phyloP scores from a whole-genome alignment of 2,329 filamentous ascomycete species.

The Chaetomium sp. region DNA sequence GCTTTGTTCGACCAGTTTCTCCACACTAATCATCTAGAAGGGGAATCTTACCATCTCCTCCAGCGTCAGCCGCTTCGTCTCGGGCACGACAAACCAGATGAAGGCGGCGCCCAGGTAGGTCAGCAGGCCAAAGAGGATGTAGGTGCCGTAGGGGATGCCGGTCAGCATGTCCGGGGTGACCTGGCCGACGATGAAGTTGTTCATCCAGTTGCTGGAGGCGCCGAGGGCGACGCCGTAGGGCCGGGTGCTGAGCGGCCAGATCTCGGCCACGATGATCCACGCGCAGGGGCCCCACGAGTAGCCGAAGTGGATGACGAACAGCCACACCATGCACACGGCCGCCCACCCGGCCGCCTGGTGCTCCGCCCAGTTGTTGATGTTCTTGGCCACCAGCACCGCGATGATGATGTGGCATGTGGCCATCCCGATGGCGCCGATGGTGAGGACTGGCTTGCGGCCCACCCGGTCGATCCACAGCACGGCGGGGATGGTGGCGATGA shows the following conservation, averaged over 20 bases:
- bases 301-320: constrained; percentile 74
- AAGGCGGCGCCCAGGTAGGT: constrained; percentile 64
- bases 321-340: constrained; percentile 67
- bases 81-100: constrained; percentile 65
- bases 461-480: constrained; percentile 67
- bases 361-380: constrained; percentile 58
- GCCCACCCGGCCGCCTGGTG: constrained; percentile 71
- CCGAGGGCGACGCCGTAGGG: constrained; percentile 72
- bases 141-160: constrained; percentile 68
- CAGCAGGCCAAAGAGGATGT: constrained; percentile 68
- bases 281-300: constrained; percentile 75
- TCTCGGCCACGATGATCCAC: constrained; percentile 75
- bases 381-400: constrained; percentile 66
- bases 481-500: constrained; percentile 66
- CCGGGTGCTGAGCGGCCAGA: constrained; percentile 71
- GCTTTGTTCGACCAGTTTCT: background rate
- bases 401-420: constrained; percentile 71
- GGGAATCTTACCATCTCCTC: constrained; percentile 63
- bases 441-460: constrained; percentile 64
- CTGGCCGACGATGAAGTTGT: constrained; percentile 67
- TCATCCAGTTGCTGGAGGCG: constrained; percentile 66
- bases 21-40: background rate
- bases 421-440: constrained; percentile 70
- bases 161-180: constrained; percentile 69
- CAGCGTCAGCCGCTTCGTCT: constrained; percentile 64